Base-by-base conservation (phyloP, 2,329 filamentous ascomycete genomes). In the Escovopsis sp. region DNA sequence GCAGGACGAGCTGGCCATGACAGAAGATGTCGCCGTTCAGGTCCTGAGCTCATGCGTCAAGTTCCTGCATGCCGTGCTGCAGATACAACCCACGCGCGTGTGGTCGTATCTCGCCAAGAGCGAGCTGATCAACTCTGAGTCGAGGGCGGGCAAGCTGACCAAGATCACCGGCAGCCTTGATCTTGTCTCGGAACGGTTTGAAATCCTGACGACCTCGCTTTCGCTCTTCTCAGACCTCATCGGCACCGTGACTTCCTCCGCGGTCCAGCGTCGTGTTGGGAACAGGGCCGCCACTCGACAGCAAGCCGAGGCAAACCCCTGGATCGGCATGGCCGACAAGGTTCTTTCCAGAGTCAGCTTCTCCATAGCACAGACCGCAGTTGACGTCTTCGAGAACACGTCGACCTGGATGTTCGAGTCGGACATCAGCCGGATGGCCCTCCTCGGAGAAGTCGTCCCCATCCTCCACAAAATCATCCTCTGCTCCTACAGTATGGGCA, bases 51-150 rank as follows among this genome's bases (percentile, higher is more conserved):
- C 81, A 17, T 93, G 85, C 51, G 59, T 87, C 16, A 78, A 85
- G 35, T 94, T 96, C 48, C 62, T 93, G 27, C 71, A 80, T 45
- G 74, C 79, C 3, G 61, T 92, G 14, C 57, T 90, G 18, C 66
- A 69, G 46, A 80, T 70, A n/a, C 73, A 79, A 35, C 88, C 90
- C 1, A 81, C 80, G 38, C 70, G 87, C 40, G 76, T 94, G 5
- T 96, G 90, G 87, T 86, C 88, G 4, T 83, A 88, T 52, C 69
- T 98, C 47, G 75, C 79, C 4, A 76, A 84, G 38, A 92, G 84
- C 53, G 75, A 78, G 42, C 63, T 98, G 14, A 65, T 98, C 31
- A 80, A 81, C 45, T 72, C 76, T 5, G 78, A 85, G 44, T 77
- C 82, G 9, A 78, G 77, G 42, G 77, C 77, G 12, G 83, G 85